phyloP scores from a whole-genome alignment of 352 stramenopile species.

The Albugo candida region DNA sequence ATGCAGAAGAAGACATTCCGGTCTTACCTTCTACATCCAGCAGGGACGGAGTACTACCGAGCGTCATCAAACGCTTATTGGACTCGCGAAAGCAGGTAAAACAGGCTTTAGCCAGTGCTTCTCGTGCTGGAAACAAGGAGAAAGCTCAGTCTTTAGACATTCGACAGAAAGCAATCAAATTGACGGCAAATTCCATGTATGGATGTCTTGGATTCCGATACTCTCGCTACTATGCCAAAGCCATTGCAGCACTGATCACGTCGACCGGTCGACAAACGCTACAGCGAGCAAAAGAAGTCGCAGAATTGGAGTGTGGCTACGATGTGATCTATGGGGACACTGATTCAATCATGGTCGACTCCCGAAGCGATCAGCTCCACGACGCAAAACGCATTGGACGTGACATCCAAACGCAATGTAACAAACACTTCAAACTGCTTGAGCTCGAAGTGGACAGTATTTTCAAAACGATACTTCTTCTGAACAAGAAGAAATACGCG shows the following conservation, averaged over 20 bases:
- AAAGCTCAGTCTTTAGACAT: constrained; percentile 90
- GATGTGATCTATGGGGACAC: constrained; percentile 99
- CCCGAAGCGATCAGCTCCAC: constrained; percentile 81
- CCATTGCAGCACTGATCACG: constrained; percentile 98
- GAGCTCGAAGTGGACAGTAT: constrained; percentile 99
- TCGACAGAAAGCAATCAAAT: constrained; percentile 98
- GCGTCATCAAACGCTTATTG: constrained; percentile 94
- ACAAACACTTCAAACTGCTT: constrained; percentile 98
- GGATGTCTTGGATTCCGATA: constrained; percentile 98
- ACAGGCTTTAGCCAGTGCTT: constrained; percentile 89
- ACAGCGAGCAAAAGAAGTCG: constrained; percentile 94
- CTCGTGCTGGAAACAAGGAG: constrained; percentile 69
- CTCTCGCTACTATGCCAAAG: constrained; percentile 96
- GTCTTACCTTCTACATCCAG: constrained; percentile 47
- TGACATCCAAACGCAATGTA: constrained; percentile 95
- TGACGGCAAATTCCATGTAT: constrained; percentile 99
- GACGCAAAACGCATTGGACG: constrained; percentile 87
- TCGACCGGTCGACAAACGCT: constrained; percentile 96
- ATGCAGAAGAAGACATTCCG: constrained; percentile 50
- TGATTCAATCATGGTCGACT: constrained; percentile 99
- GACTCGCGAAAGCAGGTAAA: constrained; percentile 97
- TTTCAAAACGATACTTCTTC: constrained; percentile 97
- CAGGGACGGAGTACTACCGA: constrained; percentile 85
- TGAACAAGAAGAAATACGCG: constrained; percentile 99
- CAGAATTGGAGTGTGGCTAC: constrained; percentile 91